Conservation (phyloP, 2,329 filamentous ascomycete genomes). For the Ophiostoma australiae region DNA sequence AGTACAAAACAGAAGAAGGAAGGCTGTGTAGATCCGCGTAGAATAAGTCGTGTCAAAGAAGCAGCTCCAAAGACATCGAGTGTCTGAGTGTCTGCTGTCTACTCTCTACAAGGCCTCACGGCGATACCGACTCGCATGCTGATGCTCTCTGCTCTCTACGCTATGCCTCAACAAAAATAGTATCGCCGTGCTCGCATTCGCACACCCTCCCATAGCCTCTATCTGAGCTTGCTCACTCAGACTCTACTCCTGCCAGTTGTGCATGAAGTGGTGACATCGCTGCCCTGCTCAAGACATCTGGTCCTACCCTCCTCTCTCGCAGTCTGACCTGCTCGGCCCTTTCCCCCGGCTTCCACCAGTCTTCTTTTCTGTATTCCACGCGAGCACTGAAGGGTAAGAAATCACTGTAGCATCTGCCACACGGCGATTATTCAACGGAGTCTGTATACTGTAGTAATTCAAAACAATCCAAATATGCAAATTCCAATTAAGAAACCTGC, state of each 20-base stretch:
- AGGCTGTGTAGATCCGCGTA: conserved; percentile 11
- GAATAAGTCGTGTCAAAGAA: background rate
- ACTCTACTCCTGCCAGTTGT: background rate
- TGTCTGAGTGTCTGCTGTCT: no score
- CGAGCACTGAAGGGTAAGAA: background rate
- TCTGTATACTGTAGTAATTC: no score
- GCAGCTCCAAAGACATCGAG: no score
- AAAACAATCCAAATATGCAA: background rate
- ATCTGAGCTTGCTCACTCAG: background rate
- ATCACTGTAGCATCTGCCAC: no score
- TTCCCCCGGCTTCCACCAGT: background rate
- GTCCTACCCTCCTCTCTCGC: background rate
- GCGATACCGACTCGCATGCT: background rate
- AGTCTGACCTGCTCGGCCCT: conserved; percentile 6
- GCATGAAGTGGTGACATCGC: conserved; percentile 5
- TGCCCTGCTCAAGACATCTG: background rate
- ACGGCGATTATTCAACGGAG: background rate
- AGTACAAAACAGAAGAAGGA: background rate
- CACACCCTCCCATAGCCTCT: background rate
- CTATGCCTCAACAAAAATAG: no score
- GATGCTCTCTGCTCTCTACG: no score
- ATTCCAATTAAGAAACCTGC: background rate
- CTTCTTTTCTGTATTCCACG: background rate
- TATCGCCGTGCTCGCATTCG: background rate
- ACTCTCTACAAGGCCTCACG: background rate